Percentiles rank a stretch among this genome's conserved stretches.
Conservation (phyloP, 75 land plant genomes). For the Pinus tabuliformis region DNA sequence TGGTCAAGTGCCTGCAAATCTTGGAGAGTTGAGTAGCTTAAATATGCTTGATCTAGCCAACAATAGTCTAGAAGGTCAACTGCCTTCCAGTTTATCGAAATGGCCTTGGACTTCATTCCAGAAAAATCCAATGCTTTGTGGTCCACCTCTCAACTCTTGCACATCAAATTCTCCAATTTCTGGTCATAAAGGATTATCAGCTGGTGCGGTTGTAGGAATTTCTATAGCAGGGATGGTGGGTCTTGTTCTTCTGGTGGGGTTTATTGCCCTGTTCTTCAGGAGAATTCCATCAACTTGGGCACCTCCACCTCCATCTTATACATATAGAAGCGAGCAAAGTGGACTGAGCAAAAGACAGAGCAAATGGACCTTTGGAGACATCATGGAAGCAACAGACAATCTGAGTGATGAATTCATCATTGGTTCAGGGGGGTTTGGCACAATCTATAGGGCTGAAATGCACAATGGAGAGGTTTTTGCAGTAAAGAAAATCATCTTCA, state of each 20-base stretch:
- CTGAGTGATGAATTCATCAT: conserved; percentile 66
- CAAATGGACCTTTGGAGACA: conserved; percentile 26
- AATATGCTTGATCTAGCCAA: conserved; percentile 54
- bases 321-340: conserved; percentile 5
- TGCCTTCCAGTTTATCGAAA: conserved; percentile 42
- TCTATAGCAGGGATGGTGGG: conserved; percentile 22
- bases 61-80: conserved; percentile 48
- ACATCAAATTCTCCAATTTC: background rate
- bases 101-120: conserved; percentile 41
- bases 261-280: background rate
- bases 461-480: conserved; percentile 62
- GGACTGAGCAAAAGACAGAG: background rate
- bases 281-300: background rate
- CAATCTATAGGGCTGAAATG: conserved; percentile 72
- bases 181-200: conserved; percentile 18
- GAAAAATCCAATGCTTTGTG: conserved; percentile 51
- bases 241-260: background rate
- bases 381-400: conserved; percentile 83
- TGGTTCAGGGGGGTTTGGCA: conserved; percentile 90
- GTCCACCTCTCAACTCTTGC: conserved; percentile 40
- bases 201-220: conserved; percentile 30
- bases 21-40: conserved; percentile 45
- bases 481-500: conserved; percentile 63
- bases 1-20: conserved; percentile 55
- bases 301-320: background rate